Evolutionary conservation across 2,329 filamentous ascomycete species (phyloP), one percentile per base, ranked within the genome.

Genomic region (Claviceps purpurea): DNA sequence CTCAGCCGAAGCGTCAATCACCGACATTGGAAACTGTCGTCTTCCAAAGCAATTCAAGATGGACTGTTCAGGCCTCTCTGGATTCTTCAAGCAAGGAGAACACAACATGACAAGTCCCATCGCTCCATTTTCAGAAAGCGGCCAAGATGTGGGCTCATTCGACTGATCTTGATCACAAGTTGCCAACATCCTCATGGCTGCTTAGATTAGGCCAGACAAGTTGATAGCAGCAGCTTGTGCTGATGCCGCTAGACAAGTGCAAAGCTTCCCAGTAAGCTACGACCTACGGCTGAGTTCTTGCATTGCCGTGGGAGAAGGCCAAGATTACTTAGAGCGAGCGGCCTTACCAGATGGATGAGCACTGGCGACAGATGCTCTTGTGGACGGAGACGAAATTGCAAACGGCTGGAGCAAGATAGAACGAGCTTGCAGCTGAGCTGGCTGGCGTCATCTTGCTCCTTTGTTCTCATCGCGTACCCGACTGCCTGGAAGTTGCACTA

Each of bases 131-230:
- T 11, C 18, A 13, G 4, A 49, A 16, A 34, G 39, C 16, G 30
- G 22, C 22, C 22, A 22, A 22, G 22, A 22, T 22, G 3, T 22
- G 22, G 22, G 22, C 22, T 13, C 37, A 48, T 38, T 42, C 20
- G 18, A 7, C 40, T 40, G 37, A 24, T 40, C 37, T 42, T 52
- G 38, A 22, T 46, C 48, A 58, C 48, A 75, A 59, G 52, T 69
- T 74, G 34, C 73, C 74, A 11, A 77, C 61, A 49, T 71, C 64
- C 43, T 76, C 60, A 46, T 65, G 60, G 52, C 69, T 75, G 57
- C 64, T 70, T 47, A 76, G 61, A 6, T 62, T 65, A 74, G 52
- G 8, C 68, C 69, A 37, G 64, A 68, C 8, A 73, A 54, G 54
- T 73, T 63, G 52, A 73, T 66, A 1, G 60, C 61, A 1, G 60